Evolutionary conservation across 1,139 yeast species (phyloP).

Genomic region (Diutina mesorugosa): DNA sequence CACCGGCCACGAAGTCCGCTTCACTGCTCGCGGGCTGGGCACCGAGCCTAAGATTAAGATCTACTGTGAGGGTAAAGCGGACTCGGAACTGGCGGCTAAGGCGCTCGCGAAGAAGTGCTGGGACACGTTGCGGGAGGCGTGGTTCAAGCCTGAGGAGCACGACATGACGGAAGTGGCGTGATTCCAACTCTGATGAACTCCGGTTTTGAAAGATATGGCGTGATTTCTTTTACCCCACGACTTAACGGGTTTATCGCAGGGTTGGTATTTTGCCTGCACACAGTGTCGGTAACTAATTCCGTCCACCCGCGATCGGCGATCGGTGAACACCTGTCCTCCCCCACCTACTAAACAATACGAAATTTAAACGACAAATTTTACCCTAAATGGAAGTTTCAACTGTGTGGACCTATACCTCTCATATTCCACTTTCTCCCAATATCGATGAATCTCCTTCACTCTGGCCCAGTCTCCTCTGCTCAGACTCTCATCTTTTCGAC

Average conservation of each 20-base stretch:
- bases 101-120: slow-evolving; percentile 54
- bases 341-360: background rate
- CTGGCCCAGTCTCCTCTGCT: no score
- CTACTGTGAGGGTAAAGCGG: slow-evolving; percentile 67
- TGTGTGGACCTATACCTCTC: no score
- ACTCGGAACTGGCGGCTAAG: slow-evolving; percentile 30
- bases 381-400: no score
- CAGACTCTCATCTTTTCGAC: background rate
- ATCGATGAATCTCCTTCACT: no score
- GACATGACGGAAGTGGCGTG: background rate
- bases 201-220: no score
- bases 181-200: no score
- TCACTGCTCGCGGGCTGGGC: slow-evolving; percentile 90
- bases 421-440: no score
- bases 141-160: slow-evolving; percentile 42
- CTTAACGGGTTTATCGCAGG: background rate
- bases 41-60: slow-evolving; percentile 93
- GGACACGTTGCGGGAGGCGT: slow-evolving; percentile 38
- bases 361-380: no score
- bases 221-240: no score
- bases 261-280: background rate
- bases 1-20: slow-evolving; percentile 35
- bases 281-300: background rate
- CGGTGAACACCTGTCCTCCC: background rate
- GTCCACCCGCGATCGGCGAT: background rate